phyloP scores from a whole-genome alignment of 225 moss, liverwort and hornwort species.

The Polytrichum formosum region DNA sequence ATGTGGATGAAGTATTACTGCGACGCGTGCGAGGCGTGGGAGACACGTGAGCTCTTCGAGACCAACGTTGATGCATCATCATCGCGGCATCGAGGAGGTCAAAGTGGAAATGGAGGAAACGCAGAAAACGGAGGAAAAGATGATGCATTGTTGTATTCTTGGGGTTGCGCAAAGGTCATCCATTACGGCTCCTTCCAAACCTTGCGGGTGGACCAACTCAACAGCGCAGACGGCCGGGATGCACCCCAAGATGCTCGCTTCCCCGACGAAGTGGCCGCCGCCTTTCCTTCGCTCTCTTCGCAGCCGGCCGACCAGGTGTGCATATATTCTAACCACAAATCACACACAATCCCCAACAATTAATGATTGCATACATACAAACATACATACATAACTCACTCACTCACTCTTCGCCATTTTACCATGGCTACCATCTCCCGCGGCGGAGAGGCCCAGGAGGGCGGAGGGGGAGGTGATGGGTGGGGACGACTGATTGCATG shows the following conservation, averaged over 20 bases:
- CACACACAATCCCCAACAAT: too few relatives aligned
- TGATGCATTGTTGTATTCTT: conserved; percentile 33
- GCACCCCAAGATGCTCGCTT: conserved; percentile 21
- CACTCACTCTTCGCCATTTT: too few relatives aligned
- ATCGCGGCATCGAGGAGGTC: background rate
- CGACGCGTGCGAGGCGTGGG: conserved; percentile 47
- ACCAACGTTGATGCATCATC: conserved; percentile 20
- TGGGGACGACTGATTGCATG: too few relatives aligned
- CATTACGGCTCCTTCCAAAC: conserved; percentile 40
- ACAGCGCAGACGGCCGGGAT: conserved; percentile 41
- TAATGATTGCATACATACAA: too few relatives aligned
- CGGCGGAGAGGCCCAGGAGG: too few relatives aligned
- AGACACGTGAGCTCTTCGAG: conserved; percentile 49
- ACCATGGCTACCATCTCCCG: too few relatives aligned
- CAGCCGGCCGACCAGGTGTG: background rate
- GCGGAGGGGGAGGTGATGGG: too few relatives aligned
- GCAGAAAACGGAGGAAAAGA: background rate
- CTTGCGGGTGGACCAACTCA: conserved; percentile 31
- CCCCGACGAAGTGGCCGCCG: conserved; percentile 4
- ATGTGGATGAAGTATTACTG: conserved; percentile 53
- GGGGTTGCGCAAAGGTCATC: conserved; percentile 43
- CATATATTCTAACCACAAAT: too few relatives aligned
- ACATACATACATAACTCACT: too few relatives aligned
- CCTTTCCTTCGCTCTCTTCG: background rate
- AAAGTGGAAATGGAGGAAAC: background rate